Conservation (phyloP, 176 grass and related monocot genomes). For the Triticum turgidum region DNA sequence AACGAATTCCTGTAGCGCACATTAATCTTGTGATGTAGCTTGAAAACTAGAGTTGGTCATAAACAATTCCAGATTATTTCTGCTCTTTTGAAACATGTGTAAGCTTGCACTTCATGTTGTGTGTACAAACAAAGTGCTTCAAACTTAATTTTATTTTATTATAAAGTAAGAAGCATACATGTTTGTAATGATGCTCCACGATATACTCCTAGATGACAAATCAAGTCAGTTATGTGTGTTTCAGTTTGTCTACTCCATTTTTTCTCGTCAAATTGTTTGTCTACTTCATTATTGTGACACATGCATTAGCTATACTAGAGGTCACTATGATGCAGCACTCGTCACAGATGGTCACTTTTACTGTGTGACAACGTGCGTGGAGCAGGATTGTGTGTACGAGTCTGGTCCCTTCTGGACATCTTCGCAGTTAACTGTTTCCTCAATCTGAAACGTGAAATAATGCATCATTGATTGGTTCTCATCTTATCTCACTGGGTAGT, state of each 20-base stretch:
- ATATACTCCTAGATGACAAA: no score
- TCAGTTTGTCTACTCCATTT: not conserved
- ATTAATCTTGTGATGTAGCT: not conserved
- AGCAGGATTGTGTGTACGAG: constrained; percentile 17
- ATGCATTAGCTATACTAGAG: not conserved
- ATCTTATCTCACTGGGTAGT: constrained; percentile 4
- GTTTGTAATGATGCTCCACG: no score
- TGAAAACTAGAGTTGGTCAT: not conserved
- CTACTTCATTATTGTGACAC: not conserved
- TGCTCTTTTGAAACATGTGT: not conserved
- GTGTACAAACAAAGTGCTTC: not conserved
- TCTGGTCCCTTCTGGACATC: not conserved
- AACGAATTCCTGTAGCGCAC: not conserved
- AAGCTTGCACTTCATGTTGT: not conserved
- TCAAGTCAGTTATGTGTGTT: not conserved
- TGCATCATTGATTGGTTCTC: not conserved
- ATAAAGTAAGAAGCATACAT: not conserved
- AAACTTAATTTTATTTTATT: not conserved
- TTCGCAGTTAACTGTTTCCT: constrained; percentile 10
- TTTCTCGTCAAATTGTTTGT: not conserved
- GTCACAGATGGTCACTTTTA: not conserved
- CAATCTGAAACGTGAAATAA: not conserved
- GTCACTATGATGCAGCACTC: not conserved
- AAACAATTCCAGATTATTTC: not conserved
- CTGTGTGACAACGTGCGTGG: constrained; percentile 35